These are phyloP conservation scores for Fusarium sulawesiense DNA, from an alignment of 2,329 filamentous ascomycete genomes.

Conservation along the genomic window DNA sequence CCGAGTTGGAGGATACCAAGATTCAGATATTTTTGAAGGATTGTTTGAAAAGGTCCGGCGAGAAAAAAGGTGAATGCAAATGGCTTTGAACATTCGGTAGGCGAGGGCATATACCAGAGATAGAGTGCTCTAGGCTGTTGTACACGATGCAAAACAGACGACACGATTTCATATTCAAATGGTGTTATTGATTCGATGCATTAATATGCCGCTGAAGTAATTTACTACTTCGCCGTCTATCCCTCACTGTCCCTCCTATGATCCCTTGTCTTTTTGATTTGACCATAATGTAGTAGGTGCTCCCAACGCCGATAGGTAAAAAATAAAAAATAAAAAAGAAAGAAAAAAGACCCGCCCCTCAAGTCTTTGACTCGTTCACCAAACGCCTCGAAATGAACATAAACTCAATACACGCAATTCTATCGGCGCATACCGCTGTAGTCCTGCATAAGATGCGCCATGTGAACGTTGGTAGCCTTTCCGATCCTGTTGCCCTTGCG, in stretches of 20 bases:
- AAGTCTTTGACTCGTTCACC: slow-evolving; percentile 8
- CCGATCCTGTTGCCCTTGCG: slow-evolving; percentile 72
- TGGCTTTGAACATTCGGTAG: neutral
- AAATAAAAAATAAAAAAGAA: neutral
- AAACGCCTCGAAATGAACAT: slow-evolving; percentile 27
- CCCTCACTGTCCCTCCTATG: slow-evolving; percentile 9
- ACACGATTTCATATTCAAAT: slow-evolving; percentile 7
- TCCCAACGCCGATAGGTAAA: slow-evolving; percentile 22
- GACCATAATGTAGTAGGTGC: slow-evolving; percentile 13
- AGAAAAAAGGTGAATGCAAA: slow-evolving; percentile 13
- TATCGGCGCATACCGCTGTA: slow-evolving; percentile 64
- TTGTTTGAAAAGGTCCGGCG: slow-evolving; percentile 70
- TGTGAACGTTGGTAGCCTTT: slow-evolving; percentile 89
- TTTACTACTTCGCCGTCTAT: slow-evolving; percentile 20
- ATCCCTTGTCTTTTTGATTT: slow-evolving; percentile 20
- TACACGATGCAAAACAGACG: neutral
- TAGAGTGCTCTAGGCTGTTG: neutral
- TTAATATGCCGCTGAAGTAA: slow-evolving; percentile 25
- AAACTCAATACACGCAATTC: slow-evolving; percentile 22
- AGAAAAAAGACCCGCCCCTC: neutral
- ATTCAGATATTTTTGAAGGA: slow-evolving; percentile 71
- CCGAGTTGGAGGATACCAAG: slow-evolving; percentile 78
- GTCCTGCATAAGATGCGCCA: slow-evolving; percentile 84
- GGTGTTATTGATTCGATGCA: slow-evolving; percentile 21
- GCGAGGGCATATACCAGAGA: neutral